These are phyloP conservation scores for Psophocarpus tetragonolobus DNA, from an alignment of 306 rosid genomes.

Conservation along the genomic window DNA sequence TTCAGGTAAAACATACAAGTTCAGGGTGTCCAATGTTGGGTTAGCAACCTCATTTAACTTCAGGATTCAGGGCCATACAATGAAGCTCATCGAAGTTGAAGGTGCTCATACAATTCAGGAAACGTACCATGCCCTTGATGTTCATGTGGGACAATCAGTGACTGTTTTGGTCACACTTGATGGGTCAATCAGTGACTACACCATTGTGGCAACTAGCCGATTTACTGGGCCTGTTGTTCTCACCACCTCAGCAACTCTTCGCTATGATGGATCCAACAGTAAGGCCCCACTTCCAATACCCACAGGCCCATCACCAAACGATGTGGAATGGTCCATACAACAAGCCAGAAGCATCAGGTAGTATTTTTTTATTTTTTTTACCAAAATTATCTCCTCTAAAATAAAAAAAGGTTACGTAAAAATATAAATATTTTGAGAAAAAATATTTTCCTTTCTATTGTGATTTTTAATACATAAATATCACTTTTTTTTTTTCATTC, in stretches of 20 bases:
- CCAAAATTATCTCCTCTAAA: not conserved
- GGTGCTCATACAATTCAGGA: slow-evolving; percentile 83
- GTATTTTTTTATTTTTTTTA: too few relatives aligned
- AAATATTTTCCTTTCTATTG: too few relatives aligned
- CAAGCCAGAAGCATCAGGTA: slow-evolving; percentile 90
- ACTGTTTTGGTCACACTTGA: slow-evolving; percentile 58
- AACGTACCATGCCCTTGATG: slow-evolving; percentile 57
- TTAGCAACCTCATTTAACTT: slow-evolving; percentile 63
- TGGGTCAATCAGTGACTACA: slow-evolving; percentile 41
- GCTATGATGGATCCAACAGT: slow-evolving; percentile 58
- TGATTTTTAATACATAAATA: not conserved
- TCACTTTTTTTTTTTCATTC: too few relatives aligned
- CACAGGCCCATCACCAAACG: slow-evolving; percentile 50
- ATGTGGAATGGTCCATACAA: slow-evolving; percentile 65
- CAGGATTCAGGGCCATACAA: slow-evolving; percentile 62
- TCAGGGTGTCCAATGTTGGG: slow-evolving; percentile 80
- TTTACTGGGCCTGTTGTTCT: slow-evolving; percentile 48
- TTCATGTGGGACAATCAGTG: slow-evolving; percentile 77
- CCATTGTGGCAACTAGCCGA: slow-evolving; percentile 65
- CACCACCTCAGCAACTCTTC: slow-evolving; percentile 54
- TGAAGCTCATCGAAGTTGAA: slow-evolving; percentile 84
- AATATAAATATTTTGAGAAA: not conserved
- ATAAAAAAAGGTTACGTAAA: not conserved
- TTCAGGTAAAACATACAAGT: slow-evolving; percentile 78
- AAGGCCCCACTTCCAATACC: slow-evolving; percentile 59